Evolutionary conservation across 169 alveolate species (phyloP), one percentile per base, ranked within the genome.

Genomic region (Babesia sp.): DNA sequence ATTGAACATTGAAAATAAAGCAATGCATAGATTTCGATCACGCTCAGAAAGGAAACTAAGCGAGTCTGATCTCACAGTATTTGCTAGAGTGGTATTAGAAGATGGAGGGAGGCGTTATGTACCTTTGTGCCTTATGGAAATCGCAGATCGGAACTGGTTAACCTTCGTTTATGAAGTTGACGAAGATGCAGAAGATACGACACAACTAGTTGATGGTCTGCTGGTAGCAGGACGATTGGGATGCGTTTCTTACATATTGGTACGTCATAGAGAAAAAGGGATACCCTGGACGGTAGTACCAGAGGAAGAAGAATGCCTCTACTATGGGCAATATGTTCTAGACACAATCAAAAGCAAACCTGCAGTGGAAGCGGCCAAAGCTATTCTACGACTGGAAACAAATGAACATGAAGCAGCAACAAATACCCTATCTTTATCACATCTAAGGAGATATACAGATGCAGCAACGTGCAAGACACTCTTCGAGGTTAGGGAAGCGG

Each of bases 1-100:
- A 16, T 54, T 77, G 26, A 68, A 34, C 33, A 33, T 41, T 26
- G 83, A 45, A 26, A 29, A 26, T 5, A 50, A 20, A 16, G 44
- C 68, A 2, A 45, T 31, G 33, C 34, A 31, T 24, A 14, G 59
- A 18, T 68, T 69, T 18, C 3, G 26, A 28, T 75, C 85, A 20
- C 60, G 39, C 26, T 16, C 85, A 12, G 57, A 53, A n/a, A 16
- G 44, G 14, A 36, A 8, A 20, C 51, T 48, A 20, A 41, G 37
- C 34, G 60, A 44, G 26, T n/a, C 51, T 0, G 78, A 79, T 37
- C 44, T 79, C 16, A 70, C 12, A 2, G 87, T 79, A 50, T 79
- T 79, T 45, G 83, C 74, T 14, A 44, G 71, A 14, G 61, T 61
- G 9, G 57, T 70, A n/a, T 46, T 41, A 29, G 76, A 69, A 24